Evolutionary conservation across 176 grass and related monocot genomes (phyloP).

Genomic region (Puccinellia tenuiflora): DNA sequence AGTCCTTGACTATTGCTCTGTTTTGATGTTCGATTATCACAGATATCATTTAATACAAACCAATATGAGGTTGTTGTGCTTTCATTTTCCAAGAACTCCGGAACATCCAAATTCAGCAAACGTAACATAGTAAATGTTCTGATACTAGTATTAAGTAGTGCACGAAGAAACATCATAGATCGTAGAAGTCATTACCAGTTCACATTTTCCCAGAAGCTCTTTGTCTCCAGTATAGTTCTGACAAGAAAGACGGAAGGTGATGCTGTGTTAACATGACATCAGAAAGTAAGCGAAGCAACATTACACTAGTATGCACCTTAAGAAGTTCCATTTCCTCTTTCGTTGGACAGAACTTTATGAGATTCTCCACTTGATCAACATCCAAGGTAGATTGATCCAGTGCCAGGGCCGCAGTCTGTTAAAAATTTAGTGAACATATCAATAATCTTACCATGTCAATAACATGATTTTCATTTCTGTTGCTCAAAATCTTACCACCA

Average conservation of each 20-base stretch:
- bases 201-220: slow-evolving; percentile 87
- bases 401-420: slow-evolving; percentile 69
- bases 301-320: slow-evolving; percentile 52
- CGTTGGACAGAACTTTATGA: slow-evolving; percentile 95
- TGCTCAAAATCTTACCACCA: slow-evolving; percentile 69
- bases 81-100: background rate
- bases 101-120: background rate
- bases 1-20: background rate
- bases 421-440: background rate
- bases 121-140: background rate
- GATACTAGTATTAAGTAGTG: background rate
- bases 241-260: background rate
- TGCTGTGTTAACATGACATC: slow-evolving; percentile 19
- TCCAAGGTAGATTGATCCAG: slow-evolving; percentile 91
- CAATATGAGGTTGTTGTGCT: background rate
- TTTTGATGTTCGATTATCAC: background rate
- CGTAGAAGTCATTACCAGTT: slow-evolving; percentile 59
- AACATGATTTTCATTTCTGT: background rate
- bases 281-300: slow-evolving; percentile 21
- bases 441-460: slow-evolving; percentile 15
- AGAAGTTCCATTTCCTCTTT: slow-evolving; percentile 99
- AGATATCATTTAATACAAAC: background rate
- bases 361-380: slow-evolving; percentile 97
- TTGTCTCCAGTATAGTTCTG: slow-evolving; percentile 80
- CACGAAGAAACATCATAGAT: background rate